Percentiles rank a stretch among this genome's conserved stretches.
Evolutionary conservation across 2,329 filamentous ascomycete species (phyloP).

Genomic region (Hymenoscyphus albidus): DNA sequence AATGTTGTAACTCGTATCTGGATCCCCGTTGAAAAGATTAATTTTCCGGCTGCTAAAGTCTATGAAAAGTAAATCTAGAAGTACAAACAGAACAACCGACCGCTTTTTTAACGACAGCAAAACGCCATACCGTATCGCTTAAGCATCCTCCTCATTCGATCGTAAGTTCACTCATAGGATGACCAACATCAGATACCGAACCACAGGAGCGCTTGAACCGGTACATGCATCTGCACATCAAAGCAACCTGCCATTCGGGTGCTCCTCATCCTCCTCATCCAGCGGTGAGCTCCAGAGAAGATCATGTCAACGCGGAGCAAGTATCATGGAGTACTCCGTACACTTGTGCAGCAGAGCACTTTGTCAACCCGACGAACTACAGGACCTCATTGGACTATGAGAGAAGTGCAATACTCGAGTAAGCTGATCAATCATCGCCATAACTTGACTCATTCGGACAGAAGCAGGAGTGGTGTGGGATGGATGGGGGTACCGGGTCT

Average conservation of each 20-base stretch:
- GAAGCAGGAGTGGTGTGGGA: not conserved
- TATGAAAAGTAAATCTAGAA: too few species aligned
- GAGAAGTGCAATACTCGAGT: not conserved
- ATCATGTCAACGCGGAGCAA: not conserved
- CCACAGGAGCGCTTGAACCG: not conserved
- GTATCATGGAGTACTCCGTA: not conserved
- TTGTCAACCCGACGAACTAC: not conserved
- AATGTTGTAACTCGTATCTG: not conserved
- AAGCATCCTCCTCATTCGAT: not conserved
- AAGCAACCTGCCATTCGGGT: slow-evolving; percentile 1
- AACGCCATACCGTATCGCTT: not conserved
- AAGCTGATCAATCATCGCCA: slow-evolving; percentile 1
- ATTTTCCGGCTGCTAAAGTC: too few species aligned
- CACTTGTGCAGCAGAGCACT: slow-evolving; percentile 3
- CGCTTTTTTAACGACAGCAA: not conserved
- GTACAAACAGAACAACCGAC: not conserved
- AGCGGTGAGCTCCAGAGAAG: not conserved
- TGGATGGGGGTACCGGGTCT: not conserved
- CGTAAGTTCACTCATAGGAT: not conserved
- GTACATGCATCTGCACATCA: not conserved
- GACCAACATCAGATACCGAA: not conserved
- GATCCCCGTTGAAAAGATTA: too few species aligned
- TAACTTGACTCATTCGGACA: not conserved
- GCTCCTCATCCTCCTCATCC: not conserved
- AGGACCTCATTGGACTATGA: not conserved